These are phyloP conservation scores for Lactarius akahatsu DNA, from an alignment of 768 basidiomycete genomes.

Conservation along the genomic window DNA sequence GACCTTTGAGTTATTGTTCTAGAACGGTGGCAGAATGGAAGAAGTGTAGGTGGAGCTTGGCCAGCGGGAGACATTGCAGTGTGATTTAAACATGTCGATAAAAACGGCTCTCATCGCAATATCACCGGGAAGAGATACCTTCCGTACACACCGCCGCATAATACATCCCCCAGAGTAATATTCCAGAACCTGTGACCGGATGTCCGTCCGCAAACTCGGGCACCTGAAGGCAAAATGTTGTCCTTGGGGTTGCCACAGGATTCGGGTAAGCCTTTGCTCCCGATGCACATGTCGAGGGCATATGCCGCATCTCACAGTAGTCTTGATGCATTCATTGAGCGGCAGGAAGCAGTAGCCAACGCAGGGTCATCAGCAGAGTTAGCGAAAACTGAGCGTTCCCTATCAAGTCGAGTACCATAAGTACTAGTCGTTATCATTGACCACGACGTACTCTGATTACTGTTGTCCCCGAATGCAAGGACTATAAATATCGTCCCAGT, in stretches of 20 bases:
- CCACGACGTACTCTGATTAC: not conserved
- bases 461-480: not conserved
- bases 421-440: not conserved
- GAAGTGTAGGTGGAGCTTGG: not conserved
- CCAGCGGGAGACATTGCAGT: not conserved
- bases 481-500: not conserved
- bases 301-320: not conserved
- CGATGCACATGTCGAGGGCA: too few species aligned
- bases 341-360: not conserved
- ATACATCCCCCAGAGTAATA: too few species aligned
- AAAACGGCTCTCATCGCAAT: not conserved
- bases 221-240: too few species aligned
- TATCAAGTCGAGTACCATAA: not conserved
- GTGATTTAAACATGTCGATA: not conserved
- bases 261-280: too few species aligned
- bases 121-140: too few species aligned
- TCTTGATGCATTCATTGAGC: not conserved
- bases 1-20: too few species aligned
- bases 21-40: not conserved
- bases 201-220: too few species aligned
- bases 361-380: not conserved
- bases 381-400: not conserved
- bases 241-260: too few species aligned
- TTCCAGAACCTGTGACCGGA: not conserved
- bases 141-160: too few species aligned